Conservation (phyloP, 164 flowering plant species). For the Liriodendron chinense region DNA sequence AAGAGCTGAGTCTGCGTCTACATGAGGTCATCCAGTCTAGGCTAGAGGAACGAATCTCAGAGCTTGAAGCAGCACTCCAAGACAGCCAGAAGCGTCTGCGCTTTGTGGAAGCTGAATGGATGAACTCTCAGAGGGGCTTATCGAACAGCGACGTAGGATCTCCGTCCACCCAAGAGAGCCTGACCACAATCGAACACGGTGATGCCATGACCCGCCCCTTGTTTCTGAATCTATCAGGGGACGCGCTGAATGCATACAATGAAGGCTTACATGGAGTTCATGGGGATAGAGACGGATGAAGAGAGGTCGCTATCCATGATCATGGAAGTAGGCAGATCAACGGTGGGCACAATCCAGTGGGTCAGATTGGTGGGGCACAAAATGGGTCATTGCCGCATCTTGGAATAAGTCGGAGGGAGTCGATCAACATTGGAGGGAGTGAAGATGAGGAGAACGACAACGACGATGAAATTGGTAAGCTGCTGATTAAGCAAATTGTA, state of each 20-base stretch:
- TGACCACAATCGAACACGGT: slow-evolving; percentile 15
- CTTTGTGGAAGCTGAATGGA: slow-evolving; percentile 33
- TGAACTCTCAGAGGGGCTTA: slow-evolving; percentile 21
- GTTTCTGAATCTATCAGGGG: slow-evolving; percentile 56
- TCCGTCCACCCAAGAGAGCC: slow-evolving; percentile 27
- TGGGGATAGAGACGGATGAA: slow-evolving; percentile 32
- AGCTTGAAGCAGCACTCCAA: slow-evolving; percentile 69
- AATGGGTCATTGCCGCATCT: slow-evolving; percentile 8
- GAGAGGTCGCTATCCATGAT: slow-evolving; percentile 23
- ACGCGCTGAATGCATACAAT: slow-evolving; percentile 60
- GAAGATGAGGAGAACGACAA: slow-evolving; percentile 31
- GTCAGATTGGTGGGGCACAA: slow-evolving; percentile 1
- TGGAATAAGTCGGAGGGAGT: slow-evolving; percentile 3
- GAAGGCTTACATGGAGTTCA: slow-evolving; percentile 54
- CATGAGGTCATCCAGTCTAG: slow-evolving; percentile 74
- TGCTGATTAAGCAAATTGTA: slow-evolving; percentile 57
- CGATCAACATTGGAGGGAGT: slow-evolving; percentile 6
- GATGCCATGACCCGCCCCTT: slow-evolving; percentile 28
- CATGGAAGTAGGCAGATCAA: slow-evolving; percentile 5
- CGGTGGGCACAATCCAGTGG: slow-evolving; percentile 6
- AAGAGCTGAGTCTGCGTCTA: slow-evolving; percentile 70
- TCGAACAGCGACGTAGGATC: slow-evolving; percentile 28
- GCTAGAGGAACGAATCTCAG: slow-evolving; percentile 66
- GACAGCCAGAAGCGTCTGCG: slow-evolving; percentile 47
- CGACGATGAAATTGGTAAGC: slow-evolving; percentile 41